These are phyloP conservation scores for Aspergillus costaricaensis DNA, from an alignment of 2,329 filamentous ascomycete species.

Conservation along the genomic window DNA sequence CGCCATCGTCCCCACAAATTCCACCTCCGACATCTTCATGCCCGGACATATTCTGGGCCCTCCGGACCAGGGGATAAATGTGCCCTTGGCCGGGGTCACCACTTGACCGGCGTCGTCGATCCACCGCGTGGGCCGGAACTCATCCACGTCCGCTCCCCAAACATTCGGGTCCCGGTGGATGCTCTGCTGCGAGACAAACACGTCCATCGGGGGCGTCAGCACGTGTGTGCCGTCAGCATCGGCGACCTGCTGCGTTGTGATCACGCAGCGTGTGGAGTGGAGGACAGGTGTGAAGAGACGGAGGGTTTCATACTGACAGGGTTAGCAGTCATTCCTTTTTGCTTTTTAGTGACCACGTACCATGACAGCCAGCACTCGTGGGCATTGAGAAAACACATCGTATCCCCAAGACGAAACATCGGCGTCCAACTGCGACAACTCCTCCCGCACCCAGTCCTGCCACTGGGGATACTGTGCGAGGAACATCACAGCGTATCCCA, in stretches of 20 bases:
- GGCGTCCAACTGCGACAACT: slow-evolving; percentile 44
- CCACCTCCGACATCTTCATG: slow-evolving; percentile 58
- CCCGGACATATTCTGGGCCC: slow-evolving; percentile 56
- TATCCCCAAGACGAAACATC: slow-evolving; percentile 43
- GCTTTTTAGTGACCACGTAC: slow-evolving; percentile 25
- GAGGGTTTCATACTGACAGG: slow-evolving; percentile 42
- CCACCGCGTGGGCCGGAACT: slow-evolving; percentile 16
- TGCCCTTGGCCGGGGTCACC: slow-evolving; percentile 42
- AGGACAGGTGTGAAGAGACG: slow-evolving; percentile 45
- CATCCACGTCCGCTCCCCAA: slow-evolving; percentile 7
- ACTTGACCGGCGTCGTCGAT: slow-evolving; percentile 25
- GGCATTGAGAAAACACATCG: slow-evolving; percentile 46
- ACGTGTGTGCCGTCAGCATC: slow-evolving; percentile 28
- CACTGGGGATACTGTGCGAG: slow-evolving; percentile 51
- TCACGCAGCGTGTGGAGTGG: slow-evolving; percentile 40
- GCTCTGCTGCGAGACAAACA: slow-evolving; percentile 25
- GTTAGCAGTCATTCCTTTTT: not conserved
- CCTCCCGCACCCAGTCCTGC: slow-evolving; percentile 56
- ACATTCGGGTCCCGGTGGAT: slow-evolving; percentile 6
- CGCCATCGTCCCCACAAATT: slow-evolving; percentile 53
- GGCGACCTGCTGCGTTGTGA: slow-evolving; percentile 32
- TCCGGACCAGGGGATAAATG: slow-evolving; percentile 52
- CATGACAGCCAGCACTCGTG: slow-evolving; percentile 53
- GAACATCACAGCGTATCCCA: slow-evolving; percentile 52
- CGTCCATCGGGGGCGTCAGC: slow-evolving; percentile 35